phyloP scores from a whole-genome alignment of 192 early-diverging fungal species.

The Kickxella alabastrina region DNA sequence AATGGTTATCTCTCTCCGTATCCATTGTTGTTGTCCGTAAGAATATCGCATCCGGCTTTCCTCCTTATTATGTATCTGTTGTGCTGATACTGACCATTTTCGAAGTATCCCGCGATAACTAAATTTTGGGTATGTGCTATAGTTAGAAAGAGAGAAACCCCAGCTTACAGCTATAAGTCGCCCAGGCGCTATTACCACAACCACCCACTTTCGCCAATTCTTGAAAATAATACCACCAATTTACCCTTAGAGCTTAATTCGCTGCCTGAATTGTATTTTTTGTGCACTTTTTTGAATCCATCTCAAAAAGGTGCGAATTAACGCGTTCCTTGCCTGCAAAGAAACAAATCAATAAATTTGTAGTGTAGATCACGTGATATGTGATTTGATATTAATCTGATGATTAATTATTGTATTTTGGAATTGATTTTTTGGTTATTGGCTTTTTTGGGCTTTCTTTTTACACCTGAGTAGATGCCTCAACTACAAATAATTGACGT shows the following conservation, averaged over 20 bases:
- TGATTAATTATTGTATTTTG: not conserved
- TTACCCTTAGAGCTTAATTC: too few species aligned
- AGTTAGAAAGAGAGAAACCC: constrained; percentile 14
- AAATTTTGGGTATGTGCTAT: constrained; percentile 6
- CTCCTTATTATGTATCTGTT: not conserved
- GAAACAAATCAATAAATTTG: not conserved
- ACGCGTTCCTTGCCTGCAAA: not conserved
- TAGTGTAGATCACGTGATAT: not conserved
- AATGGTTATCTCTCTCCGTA: not conserved
- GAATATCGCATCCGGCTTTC: constrained; percentile 3
- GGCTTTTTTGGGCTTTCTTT: too few species aligned
- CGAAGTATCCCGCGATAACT: constrained; percentile 12
- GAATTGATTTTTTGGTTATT: not conserved
- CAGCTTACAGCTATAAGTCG: not conserved
- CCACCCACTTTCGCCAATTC: too few species aligned
- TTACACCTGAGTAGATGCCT: too few species aligned
- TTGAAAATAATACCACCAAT: too few species aligned
- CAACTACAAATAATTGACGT: too few species aligned
- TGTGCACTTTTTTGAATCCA: too few species aligned
- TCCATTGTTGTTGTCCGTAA: not conserved
- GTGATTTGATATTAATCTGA: not conserved
- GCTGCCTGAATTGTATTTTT: too few species aligned
- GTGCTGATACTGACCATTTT: constrained; percentile 12
- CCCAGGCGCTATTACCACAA: too few species aligned
- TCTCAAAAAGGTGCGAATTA: too few species aligned